Base-by-base conservation (phyloP, 495 filamentous ascomycete species). In the Aspergillus baeticus region DNA sequence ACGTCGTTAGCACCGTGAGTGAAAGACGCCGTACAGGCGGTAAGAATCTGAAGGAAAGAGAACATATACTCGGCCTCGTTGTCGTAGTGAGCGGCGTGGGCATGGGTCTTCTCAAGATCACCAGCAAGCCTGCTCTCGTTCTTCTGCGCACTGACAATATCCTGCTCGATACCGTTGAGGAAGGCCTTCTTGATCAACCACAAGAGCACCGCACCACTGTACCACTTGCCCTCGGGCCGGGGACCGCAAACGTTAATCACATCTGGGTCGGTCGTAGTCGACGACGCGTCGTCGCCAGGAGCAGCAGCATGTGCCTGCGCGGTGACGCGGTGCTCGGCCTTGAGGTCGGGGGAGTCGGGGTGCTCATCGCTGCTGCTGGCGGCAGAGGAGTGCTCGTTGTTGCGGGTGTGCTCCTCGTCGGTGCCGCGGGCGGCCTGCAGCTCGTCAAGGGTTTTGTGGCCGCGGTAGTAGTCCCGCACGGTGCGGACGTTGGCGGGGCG, bases 1-100 rank as follows among this genome's bases (percentile, higher is more conserved):
- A 62, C 39, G 49, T 62, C 60, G 26, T 62, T 62, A 18, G 60
- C 60, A 29, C 60, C 60, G 39, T 62, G 60, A 10, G 60, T 57
- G 22, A 62, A 62, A 2, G 55, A 54, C 4, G 60, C 60, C 7
- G 60, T 62, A 14, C 44, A 42, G 17, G 60, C 60, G 13, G 60
- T 62, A 21, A 62, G 21, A 0, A 62, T 46, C 42, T 62, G 60
- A 5, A 62, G 55, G 50, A 62, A 62, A 0, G 60, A 59, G 34
- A 51, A 58, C 60, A 62, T 55, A 36, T 55, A 62, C 47, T 62
- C 60, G 20, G 60, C 48, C 15, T 38, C 39, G 51, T 62, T 62
- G n/a, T 62, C 55, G 14, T 48, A 58, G 29, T 59, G 60, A 4
- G 14, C 20, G 11, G 60, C 45, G 18, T 62, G 55, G 17, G 60